A percentile compares a stretch with the other conserved stretches of the same genome.
These are phyloP conservation scores for Parietichytrium sp. DNA, from an alignment of 108 stramenopile genomes.

Conservation along the genomic window DNA sequence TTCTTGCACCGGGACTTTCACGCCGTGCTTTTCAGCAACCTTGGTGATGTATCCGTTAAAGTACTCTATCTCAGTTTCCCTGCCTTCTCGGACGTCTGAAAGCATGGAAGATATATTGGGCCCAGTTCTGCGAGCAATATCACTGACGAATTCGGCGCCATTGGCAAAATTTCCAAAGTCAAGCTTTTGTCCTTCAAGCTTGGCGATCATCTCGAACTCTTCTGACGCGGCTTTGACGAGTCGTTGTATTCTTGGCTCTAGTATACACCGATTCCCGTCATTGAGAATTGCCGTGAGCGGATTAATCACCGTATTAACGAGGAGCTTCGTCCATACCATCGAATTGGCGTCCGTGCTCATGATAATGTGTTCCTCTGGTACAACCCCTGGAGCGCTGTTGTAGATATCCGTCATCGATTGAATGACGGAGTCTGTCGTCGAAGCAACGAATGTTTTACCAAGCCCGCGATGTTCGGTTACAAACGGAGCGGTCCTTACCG, in stretches of 20 bases:
- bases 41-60: not conserved
- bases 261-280: not conserved
- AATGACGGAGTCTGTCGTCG: too few species aligned
- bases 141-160: not conserved
- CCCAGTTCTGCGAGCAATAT: not conserved
- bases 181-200: not conserved
- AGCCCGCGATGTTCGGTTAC: too few species aligned
- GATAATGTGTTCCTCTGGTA: not conserved
- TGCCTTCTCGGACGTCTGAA: not conserved
- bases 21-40: not conserved
- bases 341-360: not conserved
- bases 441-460: too few species aligned
- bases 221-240: not conserved
- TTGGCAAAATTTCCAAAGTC: not conserved
- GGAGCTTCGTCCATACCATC: slow-evolving; percentile 38
- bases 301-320: slow-evolving; percentile 20
- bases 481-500: too few species aligned
- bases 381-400: not conserved
- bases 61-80: slow-evolving; percentile 4
- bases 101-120: slow-evolving; percentile 8
- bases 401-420: too few species aligned
- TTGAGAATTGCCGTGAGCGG: not conserved
- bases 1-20: not conserved
- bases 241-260: not conserved
- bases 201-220: not conserved